A percentile compares a stretch with the other conserved stretches of the same genome.
Conservation (phyloP, 306 rosid genomes). For the Fragaria iinumae region DNA sequence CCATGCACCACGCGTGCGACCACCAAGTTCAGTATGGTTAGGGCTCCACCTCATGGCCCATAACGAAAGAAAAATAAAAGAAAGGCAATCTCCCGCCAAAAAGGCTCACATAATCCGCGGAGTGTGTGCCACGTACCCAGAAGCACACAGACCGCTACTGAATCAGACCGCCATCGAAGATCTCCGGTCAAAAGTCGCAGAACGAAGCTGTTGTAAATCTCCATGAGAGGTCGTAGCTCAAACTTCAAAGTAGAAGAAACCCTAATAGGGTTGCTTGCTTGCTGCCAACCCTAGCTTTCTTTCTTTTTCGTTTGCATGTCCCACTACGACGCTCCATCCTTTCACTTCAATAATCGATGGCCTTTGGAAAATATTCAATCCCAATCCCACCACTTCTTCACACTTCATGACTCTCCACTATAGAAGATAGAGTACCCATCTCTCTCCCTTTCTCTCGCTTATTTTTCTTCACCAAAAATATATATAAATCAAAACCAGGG, state of each 20-base stretch:
- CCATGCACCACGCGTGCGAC: slow-evolving; percentile 52
- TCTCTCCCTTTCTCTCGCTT: slow-evolving; percentile 2
- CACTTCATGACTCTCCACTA: slow-evolving; percentile 50
- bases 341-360: slow-evolving; percentile 47
- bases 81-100: slow-evolving; percentile 48
- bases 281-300: background rate
- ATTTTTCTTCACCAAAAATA: slow-evolving; percentile 14
- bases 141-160: slow-evolving; percentile 36
- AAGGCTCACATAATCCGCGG: slow-evolving; percentile 40
- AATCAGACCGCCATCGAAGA: background rate
- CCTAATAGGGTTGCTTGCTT: background rate
- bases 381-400: slow-evolving; percentile 39
- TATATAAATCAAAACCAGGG: slow-evolving; percentile 24
- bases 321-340: slow-evolving; percentile 39
- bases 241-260: background rate
- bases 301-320: slow-evolving; percentile 23
- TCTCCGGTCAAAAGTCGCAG: slow-evolving; percentile 39
- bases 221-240: slow-evolving; percentile 9
- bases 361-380: slow-evolving; percentile 42
- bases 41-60: slow-evolving; percentile 57
- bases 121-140: slow-evolving; percentile 31
- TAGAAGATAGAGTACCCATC: slow-evolving; percentile 21
- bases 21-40: slow-evolving; percentile 38
- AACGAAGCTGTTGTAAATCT: slow-evolving; percentile 29
- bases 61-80: background rate